Percentiles rank a stretch among this genome's conserved stretches.
Conservation (phyloP, 169 alveolate species). For the Cryptosporidium ryanae region DNA sequence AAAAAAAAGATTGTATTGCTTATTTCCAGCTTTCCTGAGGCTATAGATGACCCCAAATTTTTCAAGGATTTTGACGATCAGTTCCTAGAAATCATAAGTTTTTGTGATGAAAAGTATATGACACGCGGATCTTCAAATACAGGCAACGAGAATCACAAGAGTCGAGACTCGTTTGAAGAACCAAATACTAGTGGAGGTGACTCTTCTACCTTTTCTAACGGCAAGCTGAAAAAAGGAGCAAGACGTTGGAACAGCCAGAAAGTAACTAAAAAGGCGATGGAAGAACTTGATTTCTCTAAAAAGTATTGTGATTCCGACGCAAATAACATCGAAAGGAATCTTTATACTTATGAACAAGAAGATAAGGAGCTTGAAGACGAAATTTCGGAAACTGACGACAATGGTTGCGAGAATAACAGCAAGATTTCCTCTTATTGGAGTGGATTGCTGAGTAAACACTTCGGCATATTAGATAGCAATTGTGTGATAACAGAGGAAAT, state of each 20-base stretch:
- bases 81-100: slow-evolving; percentile 32
- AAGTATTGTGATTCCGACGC: slow-evolving; percentile 30
- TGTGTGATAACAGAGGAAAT: slow-evolving; percentile 87
- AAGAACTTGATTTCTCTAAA: slow-evolving; percentile 70
- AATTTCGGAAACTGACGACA: slow-evolving; percentile 70
- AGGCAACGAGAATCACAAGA: not conserved
- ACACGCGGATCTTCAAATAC: slow-evolving; percentile 9
- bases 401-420: slow-evolving; percentile 77
- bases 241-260: slow-evolving; percentile 73
- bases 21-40: slow-evolving; percentile 25
- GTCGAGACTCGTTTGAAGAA: slow-evolving; percentile 1
- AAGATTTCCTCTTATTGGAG: slow-evolving; percentile 85
- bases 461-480: slow-evolving; percentile 86
- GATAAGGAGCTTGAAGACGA: slow-evolving; percentile 76
- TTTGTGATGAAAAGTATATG: slow-evolving; percentile 52
- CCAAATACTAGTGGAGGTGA: not conserved
- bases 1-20: slow-evolving; percentile 8
- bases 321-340: slow-evolving; percentile 9
- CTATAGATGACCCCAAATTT: slow-evolving; percentile 22
- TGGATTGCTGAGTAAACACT: slow-evolving; percentile 82
- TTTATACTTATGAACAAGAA: slow-evolving; percentile 19
- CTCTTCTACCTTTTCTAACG: not conserved
- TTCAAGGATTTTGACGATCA: not conserved
- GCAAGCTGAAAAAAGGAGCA: slow-evolving; percentile 26
- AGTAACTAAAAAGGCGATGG: slow-evolving; percentile 75